A percentile compares a stretch with the other conserved stretches of the same genome.
Conservation (phyloP, 345 rosid genomes). For the Sisymbrium altissimum region DNA sequence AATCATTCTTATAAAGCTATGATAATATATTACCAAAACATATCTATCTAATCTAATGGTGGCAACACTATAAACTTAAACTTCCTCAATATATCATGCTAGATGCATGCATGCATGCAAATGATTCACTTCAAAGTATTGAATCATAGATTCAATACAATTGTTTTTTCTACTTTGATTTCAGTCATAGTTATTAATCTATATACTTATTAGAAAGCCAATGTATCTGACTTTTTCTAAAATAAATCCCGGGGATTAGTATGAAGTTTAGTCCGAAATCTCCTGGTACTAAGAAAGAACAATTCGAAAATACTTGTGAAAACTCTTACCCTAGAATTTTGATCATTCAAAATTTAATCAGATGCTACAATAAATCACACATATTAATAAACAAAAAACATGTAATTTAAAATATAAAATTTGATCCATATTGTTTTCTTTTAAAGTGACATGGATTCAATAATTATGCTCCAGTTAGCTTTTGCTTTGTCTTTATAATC, state of each 20-base stretch:
- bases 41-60: background rate
- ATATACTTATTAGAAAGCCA: background rate
- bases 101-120: background rate
- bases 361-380: constrained; percentile 1
- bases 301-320: background rate
- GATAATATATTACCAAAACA: background rate
- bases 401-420: background rate
- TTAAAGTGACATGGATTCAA: constrained; percentile 20
- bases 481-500: constrained; percentile 23
- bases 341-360: background rate
- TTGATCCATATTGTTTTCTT: background rate
- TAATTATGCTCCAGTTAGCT: constrained; percentile 17
- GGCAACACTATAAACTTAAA: background rate
- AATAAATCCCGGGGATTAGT: background rate
- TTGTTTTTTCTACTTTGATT: background rate
- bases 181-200: background rate
- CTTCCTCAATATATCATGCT: background rate
- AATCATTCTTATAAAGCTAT: background rate
- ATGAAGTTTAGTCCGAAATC: background rate
- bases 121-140: background rate
- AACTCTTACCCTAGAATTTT: background rate
- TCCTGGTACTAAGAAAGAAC: background rate
- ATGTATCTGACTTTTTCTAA: background rate
- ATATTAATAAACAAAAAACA: background rate
- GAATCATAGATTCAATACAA: background rate